Evolutionary conservation across 768 basidiomycete genomes (phyloP).

Genomic region (Cystofilobasidium macerans): DNA sequence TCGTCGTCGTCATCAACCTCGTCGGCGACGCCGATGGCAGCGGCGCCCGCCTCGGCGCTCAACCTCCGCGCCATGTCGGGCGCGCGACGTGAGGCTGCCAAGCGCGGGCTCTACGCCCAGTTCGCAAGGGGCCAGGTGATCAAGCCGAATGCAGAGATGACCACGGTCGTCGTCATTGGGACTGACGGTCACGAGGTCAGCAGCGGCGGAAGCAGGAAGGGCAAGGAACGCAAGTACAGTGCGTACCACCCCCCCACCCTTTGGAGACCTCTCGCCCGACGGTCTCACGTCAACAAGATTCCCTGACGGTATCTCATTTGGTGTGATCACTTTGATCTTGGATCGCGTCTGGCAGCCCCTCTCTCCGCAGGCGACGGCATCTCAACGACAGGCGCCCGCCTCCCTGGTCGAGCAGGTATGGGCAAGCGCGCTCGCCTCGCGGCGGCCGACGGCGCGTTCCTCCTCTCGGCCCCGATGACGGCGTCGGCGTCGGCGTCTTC

Average conservation of each 20-base stretch:
- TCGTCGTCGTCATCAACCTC: conserved; percentile 41
- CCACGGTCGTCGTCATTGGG: neutral
- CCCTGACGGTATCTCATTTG: too few relatives aligned
- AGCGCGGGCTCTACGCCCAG: conserved; percentile 58
- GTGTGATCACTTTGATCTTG: too few relatives aligned
- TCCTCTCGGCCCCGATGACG: neutral
- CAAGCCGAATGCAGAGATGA: neutral
- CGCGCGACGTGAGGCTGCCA: conserved; percentile 71
- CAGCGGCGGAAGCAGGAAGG: conserved; percentile 13
- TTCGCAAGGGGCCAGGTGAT: conserved; percentile 67
- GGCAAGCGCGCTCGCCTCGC: neutral
- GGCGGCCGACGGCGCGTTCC: neutral
- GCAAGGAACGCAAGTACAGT: neutral
- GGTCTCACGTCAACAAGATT: neutral
- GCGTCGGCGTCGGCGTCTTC: too few relatives aligned
- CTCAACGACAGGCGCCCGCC: too few relatives aligned
- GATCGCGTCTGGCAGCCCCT: too few relatives aligned
- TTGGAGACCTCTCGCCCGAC: too few relatives aligned
- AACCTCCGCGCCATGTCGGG: conserved; percentile 48
- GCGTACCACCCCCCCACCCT: neutral
- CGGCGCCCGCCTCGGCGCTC: conserved; percentile 39
- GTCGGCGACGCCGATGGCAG: conserved; percentile 2
- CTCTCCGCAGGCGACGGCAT: too few relatives aligned
- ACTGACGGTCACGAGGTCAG: neutral
- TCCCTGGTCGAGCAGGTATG: neutral